A percentile compares a stretch with the other conserved stretches of the same genome.
phyloP scores from a whole-genome alignment of 257 asterid genomes.

The Jaltomata sinuosa region DNA sequence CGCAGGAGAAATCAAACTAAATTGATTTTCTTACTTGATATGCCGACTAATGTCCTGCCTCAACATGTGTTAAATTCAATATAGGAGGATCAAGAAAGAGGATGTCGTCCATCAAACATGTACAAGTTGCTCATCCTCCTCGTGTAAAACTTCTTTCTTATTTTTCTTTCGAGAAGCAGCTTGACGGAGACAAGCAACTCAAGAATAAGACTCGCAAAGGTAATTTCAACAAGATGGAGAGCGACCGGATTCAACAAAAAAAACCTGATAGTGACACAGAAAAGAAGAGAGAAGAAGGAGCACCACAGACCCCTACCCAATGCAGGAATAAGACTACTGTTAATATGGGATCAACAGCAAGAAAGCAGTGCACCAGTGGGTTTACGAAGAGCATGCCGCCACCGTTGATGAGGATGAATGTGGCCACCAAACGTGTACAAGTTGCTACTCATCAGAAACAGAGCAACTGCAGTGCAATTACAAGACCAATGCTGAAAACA shows the following conservation, averaged over 20 bases:
- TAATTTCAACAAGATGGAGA: background rate
- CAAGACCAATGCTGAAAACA: background rate
- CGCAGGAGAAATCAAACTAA: too few species aligned
- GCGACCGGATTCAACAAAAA: too few species aligned
- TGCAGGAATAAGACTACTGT: too few species aligned
- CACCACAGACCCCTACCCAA: background rate
- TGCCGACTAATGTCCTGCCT: background rate
- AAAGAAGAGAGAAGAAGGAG: background rate
- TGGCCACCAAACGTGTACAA: background rate
- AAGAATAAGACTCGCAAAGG: background rate
- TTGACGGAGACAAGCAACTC: background rate
- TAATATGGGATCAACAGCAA: too few species aligned
- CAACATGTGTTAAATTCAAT: background rate
- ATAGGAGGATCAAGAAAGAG: background rate
- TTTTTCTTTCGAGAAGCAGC: background rate
- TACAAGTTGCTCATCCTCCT: background rate
- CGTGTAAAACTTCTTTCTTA: background rate
- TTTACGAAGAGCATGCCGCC: background rate
- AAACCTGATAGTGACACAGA: background rate
- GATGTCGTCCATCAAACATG: too few species aligned
- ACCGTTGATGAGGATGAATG: background rate
- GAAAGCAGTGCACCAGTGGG: background rate
- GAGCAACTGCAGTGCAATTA: background rate
- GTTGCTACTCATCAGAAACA: background rate
- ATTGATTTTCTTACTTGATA: background rate